Conservation (phyloP, 2,329 filamentous ascomycete species). For the Cryphonectria naterciae region DNA sequence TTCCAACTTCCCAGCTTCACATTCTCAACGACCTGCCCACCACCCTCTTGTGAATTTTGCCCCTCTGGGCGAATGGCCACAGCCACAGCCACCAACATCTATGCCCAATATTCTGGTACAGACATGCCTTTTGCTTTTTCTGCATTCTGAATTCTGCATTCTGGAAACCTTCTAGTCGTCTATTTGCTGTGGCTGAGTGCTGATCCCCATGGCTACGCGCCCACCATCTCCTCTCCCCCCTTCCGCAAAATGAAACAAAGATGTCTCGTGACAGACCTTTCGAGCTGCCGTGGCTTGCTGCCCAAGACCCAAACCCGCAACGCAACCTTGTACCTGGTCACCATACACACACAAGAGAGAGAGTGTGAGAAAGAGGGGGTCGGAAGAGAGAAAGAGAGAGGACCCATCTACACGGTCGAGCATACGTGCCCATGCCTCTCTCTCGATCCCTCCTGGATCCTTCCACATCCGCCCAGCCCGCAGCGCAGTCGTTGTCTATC, state of each 20-base stretch:
- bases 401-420: not conserved
- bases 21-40: not conserved
- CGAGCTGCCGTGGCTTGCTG: constrained; percentile 11
- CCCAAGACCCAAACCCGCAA: not conserved
- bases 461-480: not conserved
- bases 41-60: not conserved
- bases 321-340: not conserved
- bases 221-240: not conserved
- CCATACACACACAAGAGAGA: not conserved
- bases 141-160: not conserved
- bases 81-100: not conserved
- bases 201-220: not conserved
- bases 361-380: too few relatives aligned
- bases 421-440: not conserved
- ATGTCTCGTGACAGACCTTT: constrained; percentile 8
- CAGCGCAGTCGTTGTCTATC: not conserved
- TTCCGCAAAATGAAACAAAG: not conserved
- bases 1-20: constrained; percentile 7
- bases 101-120: not conserved
- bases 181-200: not conserved
- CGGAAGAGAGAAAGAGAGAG: not conserved
- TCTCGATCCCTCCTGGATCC: not conserved
- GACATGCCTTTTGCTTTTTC: not conserved
- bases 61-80: not conserved
- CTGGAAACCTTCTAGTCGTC: not conserved